Evolutionary conservation across 495 filamentous ascomycete genomes (phyloP).

Genomic region (Aspergillus egyptiacus): DNA sequence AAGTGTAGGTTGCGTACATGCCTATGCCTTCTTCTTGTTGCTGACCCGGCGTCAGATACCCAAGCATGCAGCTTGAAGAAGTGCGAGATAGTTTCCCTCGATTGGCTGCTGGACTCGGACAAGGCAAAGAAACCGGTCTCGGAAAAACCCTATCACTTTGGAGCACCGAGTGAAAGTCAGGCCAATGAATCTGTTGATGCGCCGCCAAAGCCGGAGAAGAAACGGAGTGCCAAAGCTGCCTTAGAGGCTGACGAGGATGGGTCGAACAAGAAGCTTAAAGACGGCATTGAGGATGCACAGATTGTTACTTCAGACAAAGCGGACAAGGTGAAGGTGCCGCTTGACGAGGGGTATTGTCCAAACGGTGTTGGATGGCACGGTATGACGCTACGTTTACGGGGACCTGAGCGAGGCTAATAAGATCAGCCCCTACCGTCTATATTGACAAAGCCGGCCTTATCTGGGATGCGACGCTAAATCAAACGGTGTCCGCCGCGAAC

Average conservation of each 20-base stretch:
- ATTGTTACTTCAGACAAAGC: conserved; percentile 34
- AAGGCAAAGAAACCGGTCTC: conserved; percentile 35
- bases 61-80: conserved; percentile 38
- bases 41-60: conserved; percentile 35
- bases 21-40: neutral
- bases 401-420: neutral
- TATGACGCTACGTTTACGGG: neutral
- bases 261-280: conserved; percentile 20
- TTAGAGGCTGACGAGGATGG: conserved; percentile 18
- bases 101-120: conserved; percentile 56
- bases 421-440: conserved; percentile 44
- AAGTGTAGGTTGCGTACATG: conserved; percentile 30
- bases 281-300: conserved; percentile 40
- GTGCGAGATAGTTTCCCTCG: conserved; percentile 52
- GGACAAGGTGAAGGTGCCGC: conserved; percentile 36
- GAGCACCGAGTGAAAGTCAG: neutral
- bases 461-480: conserved; percentile 51
- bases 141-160: conserved; percentile 36
- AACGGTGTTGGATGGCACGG: neutral
- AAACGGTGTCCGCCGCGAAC: conserved; percentile 47
- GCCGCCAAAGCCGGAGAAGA: conserved; percentile 12
- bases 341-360: conserved; percentile 44
- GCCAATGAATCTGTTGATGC: neutral
- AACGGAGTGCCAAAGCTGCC: conserved; percentile 11
- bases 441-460: conserved; percentile 59